Evolutionary conservation across 306 rosid species (phyloP), one percentile per base, ranked within the genome.

Genomic region (Canavalia ensiformis): DNA sequence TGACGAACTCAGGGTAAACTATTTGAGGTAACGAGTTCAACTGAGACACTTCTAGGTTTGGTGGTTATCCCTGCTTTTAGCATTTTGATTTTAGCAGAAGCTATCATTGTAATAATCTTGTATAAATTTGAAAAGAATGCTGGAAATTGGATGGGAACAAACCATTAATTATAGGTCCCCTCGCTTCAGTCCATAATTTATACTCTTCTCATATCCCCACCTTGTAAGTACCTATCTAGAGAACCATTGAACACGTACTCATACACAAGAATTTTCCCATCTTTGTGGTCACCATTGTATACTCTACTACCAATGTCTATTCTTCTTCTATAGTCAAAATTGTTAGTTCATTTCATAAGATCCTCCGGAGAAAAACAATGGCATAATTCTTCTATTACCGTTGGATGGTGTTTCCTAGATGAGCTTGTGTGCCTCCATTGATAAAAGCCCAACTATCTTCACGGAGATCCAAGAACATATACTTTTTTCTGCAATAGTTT

Each of bases 311-410:
- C 56, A 11, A 11, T 0, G 5, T 68, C 49, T n/a, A 51, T 41
- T 13, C 8, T 4, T 2, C 3, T 31, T 0, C 7, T 47, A 2
- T 57, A 0, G 37, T 76, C 60, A 3, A 82, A 82, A 58, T 76
- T 62, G 67, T 59, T 11, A 39, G 74, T 82, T 1, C 42, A 42
- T 47, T 29, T 76, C 6, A n/a, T 50, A 3, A 82, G 45, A 51
- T 76, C 41, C 0, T 57, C 18, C 1, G 69, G 78, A 58, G 86
- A 76, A 42, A 82, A 82, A 18, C 33, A 68, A 30, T 13, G 68
- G 2, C 82, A 82, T 8, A 75, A 3, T 37, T 75, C 37, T 71
- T 71, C 72, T 2, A 71, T 29, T 4, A 18, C 30, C 2, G 73
- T 50, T 31, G 54, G 57, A 25, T 8, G 51, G 0, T 33, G 60